Evolutionary conservation across 2,329 filamentous ascomycete species (phyloP), one percentile per base, ranked within the genome.

Genomic region (Clarireedia sp.): DNA sequence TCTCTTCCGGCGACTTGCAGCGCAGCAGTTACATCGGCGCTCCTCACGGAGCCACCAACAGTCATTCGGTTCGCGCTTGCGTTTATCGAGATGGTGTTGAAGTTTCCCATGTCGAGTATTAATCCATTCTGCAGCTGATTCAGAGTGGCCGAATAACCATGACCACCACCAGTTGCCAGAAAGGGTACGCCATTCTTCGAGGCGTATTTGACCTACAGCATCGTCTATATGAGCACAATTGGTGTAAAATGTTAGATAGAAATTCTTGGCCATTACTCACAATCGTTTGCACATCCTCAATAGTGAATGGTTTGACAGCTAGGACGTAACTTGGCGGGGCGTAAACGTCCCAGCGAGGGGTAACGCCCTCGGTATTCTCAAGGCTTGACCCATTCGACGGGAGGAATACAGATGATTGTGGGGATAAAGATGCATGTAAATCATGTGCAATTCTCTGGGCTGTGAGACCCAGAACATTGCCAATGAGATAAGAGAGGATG

Each of bases 121-220:
- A 72, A 58, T 1, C 68, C 70, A 46, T 61, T 59, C 3, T 63
- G 48, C 0, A 71, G 36, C 0, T 54, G 52, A 7, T 59, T 64
- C 1, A 70, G 54, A 3, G 66, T 66, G 0, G 57, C 65, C 1
- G 62, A 60, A 57, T 64, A 70, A 0, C 69, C 67, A 62, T 73
- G 71, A 2, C 66, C 62, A 12, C 66, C 67, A 4, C 68, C 68
- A 1, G 67, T 67, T 16, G 66, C 69, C 2, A 73, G 63, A 48
- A 73, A 72, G 0, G 70, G 65, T 9, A 68, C 65, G 3, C 61
- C 59, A 40, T 68, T 24, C 6, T 19, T n/a, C 17, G 12, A 24
- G 3, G 40, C 38, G 40, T 44, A 44, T 12, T 26, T 45, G 14
- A 52, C 26, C 50, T 52, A 37, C n/a, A n/a, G 2, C 12, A 7